These are phyloP conservation scores for Stagonosporopsis vannaccii DNA, from an alignment of 2,329 filamentous ascomycete species.

Conservation along the genomic window DNA sequence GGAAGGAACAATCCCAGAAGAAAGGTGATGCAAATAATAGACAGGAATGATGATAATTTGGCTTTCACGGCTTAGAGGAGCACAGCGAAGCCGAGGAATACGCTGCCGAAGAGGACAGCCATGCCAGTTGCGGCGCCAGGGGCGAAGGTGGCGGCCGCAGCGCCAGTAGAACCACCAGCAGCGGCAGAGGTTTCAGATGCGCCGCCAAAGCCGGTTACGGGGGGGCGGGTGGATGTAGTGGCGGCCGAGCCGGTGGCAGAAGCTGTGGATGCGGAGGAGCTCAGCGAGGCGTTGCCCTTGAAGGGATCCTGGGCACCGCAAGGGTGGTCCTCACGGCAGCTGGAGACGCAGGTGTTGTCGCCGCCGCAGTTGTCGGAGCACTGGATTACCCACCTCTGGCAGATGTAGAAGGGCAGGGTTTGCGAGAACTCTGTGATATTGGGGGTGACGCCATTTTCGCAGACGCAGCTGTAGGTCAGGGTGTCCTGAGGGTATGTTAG, in stretches of 20 bases:
- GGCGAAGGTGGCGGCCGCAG: conserved; percentile 55
- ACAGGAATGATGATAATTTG: no score
- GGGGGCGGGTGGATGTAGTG: conserved; percentile 34
- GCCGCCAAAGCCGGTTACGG: conserved; percentile 42
- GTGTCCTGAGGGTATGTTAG: conserved; percentile 43
- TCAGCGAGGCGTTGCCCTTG: conserved; percentile 62
- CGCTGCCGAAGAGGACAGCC: conserved; percentile 60
- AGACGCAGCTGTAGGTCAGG: conserved; percentile 76
- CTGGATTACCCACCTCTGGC: conserved; percentile 73
- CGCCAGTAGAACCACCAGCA: conserved; percentile 29
- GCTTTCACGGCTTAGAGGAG: conserved; percentile 41
- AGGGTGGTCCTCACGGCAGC: conserved; percentile 63
- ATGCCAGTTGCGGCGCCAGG: conserved; percentile 65
- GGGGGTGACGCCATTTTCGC: conserved; percentile 69
- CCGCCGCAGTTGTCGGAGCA: conserved; percentile 67
- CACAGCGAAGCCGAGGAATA: conserved; percentile 65
- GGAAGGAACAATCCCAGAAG: conserved; percentile 12
- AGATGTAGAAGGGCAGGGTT: conserved; percentile 80
- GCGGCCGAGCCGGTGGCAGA: conserved; percentile 44
- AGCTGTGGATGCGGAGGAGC: conserved; percentile 54
- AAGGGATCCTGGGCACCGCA: conserved; percentile 75
- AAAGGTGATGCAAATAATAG: not conserved
- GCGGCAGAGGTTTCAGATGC: conserved; percentile 22
- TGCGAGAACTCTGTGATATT: conserved; percentile 80
- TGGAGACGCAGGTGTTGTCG: conserved; percentile 62